Percentiles rank a stretch among this genome's conserved stretches.
phyloP scores from a whole-genome alignment of 1,284 basidiomycete species.

The Ceraceosorus guamensis region DNA sequence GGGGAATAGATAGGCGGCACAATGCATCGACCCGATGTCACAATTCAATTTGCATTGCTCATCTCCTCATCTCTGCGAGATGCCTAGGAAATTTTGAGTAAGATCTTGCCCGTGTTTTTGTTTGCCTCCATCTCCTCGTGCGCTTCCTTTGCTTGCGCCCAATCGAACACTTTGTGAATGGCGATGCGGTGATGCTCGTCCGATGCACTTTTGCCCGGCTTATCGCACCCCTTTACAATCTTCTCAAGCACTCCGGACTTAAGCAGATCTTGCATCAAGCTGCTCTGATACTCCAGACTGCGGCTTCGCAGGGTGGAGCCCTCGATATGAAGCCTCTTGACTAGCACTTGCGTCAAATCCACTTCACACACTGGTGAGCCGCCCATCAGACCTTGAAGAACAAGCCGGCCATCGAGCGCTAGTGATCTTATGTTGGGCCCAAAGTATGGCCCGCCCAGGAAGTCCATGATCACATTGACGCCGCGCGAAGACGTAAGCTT shows the following conservation, averaged over 20 bases:
- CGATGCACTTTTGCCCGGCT: not conserved
- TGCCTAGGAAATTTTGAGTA: conserved; percentile 3
- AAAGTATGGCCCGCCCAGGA: conserved; percentile 78
- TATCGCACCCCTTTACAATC: conserved; percentile 9
- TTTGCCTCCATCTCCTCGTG: conserved; percentile 81
- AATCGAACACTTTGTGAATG: conserved; percentile 56
- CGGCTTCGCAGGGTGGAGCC: conserved; percentile 80
- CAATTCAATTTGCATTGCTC: no score
- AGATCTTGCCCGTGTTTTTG: conserved; percentile 59
- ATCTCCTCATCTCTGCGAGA: not conserved
- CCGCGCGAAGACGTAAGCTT: conserved; percentile 53
- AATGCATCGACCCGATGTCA: no score
- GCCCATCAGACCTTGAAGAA: conserved; percentile 62
- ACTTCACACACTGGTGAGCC: conserved; percentile 63
- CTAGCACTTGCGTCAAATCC: conserved; percentile 64
- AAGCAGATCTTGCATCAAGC: conserved; percentile 64
- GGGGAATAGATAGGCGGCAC: conserved; percentile 20
- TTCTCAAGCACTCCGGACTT: conserved; percentile 17
- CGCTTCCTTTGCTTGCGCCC: conserved; percentile 74
- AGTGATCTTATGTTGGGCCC: conserved; percentile 70
- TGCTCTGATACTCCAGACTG: conserved; percentile 68
- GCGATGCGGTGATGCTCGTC: conserved; percentile 21
- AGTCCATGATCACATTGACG: conserved; percentile 78
- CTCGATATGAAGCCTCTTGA: conserved; percentile 80
- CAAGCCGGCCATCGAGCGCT: conserved; percentile 71